Evolutionary conservation across 2,329 filamentous ascomycete genomes (phyloP).

Genomic region (Claviceps sp.): DNA sequence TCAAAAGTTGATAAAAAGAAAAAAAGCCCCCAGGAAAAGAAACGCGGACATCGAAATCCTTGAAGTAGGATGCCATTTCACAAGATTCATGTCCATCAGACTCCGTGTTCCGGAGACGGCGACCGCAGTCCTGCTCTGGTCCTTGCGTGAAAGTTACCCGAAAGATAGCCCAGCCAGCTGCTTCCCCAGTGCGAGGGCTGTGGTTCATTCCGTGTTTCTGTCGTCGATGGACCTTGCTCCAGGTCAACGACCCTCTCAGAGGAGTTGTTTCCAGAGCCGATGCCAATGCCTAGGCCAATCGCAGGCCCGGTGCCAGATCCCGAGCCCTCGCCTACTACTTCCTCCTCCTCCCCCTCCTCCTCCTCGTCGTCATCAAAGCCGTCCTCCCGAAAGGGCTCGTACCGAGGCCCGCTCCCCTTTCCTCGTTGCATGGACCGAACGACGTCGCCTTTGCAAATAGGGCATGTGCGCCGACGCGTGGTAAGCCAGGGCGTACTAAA

Average conservation of each 20-base stretch:
- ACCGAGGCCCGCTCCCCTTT: conserved; percentile 35
- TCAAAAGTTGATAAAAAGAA: not conserved
- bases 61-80: not conserved
- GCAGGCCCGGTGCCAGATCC: conserved; percentile 10
- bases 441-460: conserved; percentile 96
- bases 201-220: conserved; percentile 10
- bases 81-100: not conserved
- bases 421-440: conserved; percentile 53
- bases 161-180: conserved; percentile 26
- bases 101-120: conserved; percentile 13
- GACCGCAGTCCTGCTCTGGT: conserved; percentile 12
- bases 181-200: conserved; percentile 14
- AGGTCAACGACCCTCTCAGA: conserved; percentile 24
- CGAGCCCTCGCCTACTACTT: conserved; percentile 20
- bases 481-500: conserved; percentile 88
- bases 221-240: conserved; percentile 26
- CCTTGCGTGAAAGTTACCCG: conserved; percentile 14
- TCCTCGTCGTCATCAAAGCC: conserved; percentile 28
- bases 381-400: conserved; percentile 42
- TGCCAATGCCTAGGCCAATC: not conserved
- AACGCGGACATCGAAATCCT: not conserved
- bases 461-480: conserved; percentile 88
- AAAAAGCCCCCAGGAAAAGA: not conserved
- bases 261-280: conserved; percentile 3
- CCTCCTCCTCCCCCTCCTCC: conserved; percentile 18